These are phyloP conservation scores for Phytophthora capsici DNA, from an alignment of 352 stramenopile genomes.

Conservation along the genomic window DNA sequence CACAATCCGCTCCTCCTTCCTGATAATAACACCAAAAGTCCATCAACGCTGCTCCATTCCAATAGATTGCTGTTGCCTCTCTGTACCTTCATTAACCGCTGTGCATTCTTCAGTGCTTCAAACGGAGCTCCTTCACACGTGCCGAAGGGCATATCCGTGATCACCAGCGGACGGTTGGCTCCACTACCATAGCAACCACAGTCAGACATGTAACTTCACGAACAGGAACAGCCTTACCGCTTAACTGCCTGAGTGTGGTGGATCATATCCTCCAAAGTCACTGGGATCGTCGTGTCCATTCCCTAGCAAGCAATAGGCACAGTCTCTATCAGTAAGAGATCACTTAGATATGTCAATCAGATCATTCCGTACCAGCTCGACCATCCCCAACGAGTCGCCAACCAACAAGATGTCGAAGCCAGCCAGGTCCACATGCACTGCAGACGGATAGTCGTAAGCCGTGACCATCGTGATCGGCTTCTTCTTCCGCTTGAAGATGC, in stretches of 20 bases:
- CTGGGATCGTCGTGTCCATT: constrained; percentile 91
- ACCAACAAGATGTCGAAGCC: constrained; percentile 98
- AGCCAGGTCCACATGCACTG: constrained; percentile 97
- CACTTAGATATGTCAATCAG: neutral
- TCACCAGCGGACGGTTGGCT: constrained; percentile 89
- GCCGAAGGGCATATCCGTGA: constrained; percentile 99
- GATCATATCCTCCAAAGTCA: constrained; percentile 99
- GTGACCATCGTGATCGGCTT: constrained; percentile 99
- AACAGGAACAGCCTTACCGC: too few species aligned
- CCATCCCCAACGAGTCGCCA: constrained; percentile 98
- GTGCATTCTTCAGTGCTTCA: constrained; percentile 95
- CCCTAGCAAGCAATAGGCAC: constrained; percentile 46
- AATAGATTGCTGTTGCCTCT: neutral
- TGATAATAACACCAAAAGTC: constrained; percentile 35
- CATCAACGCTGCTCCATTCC: neutral
- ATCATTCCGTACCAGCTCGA: constrained; percentile 92
- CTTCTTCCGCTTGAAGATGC: constrained; percentile 92
- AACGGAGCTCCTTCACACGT: constrained; percentile 93
- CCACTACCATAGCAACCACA: constrained; percentile 48
- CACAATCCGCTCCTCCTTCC: constrained; percentile 96
- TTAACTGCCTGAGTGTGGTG: constrained; percentile 97
- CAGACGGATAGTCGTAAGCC: constrained; percentile 97
- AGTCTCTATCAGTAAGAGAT: neutral
- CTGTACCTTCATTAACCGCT: constrained; percentile 93
- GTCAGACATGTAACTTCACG: too few species aligned